These are phyloP conservation scores for Boletus pseudopeckii DNA, from an alignment of 768 basidiomycete genomes.

Conservation along the genomic window DNA sequence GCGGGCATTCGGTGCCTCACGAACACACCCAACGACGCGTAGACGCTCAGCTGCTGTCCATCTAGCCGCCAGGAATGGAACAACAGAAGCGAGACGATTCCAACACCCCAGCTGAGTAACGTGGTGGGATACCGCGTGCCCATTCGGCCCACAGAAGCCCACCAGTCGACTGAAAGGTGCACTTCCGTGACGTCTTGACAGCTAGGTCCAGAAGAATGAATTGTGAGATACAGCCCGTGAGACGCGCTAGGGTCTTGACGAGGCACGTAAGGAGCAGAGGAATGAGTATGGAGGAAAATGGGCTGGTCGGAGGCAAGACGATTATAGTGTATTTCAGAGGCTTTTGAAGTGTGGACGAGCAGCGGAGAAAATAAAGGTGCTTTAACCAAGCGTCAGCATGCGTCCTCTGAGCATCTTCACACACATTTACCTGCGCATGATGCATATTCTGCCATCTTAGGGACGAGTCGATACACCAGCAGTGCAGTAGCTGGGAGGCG, in stretches of 20 bases:
- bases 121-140: conserved; percentile 74
- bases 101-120: conserved; percentile 69
- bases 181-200: conserved; percentile 45
- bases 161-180: conserved; percentile 64
- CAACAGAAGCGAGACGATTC: conserved; percentile 57
- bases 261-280: conserved; percentile 61
- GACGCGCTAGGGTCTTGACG: conserved; percentile 9
- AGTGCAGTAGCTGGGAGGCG: conserved; percentile 57
- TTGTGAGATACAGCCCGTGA: conserved; percentile 48
- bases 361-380: conserved; percentile 60
- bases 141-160: conserved; percentile 64
- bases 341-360: conserved; percentile 58
- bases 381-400: conserved; percentile 26
- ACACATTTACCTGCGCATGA: conserved; percentile 31
- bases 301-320: conserved; percentile 38
- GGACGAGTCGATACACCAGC: conserved; percentile 57
- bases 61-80: conserved; percentile 47
- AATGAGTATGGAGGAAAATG: conserved; percentile 60
- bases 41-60: conserved; percentile 41
- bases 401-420: background rate
- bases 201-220: conserved; percentile 53
- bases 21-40: conserved; percentile 48
- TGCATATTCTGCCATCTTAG: conserved; percentile 22
- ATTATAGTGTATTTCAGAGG: conserved; percentile 66
- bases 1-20: conserved; percentile 36